Conservation (phyloP, 2,329 filamentous ascomycete genomes). For the Beauveria medogensis region DNA sequence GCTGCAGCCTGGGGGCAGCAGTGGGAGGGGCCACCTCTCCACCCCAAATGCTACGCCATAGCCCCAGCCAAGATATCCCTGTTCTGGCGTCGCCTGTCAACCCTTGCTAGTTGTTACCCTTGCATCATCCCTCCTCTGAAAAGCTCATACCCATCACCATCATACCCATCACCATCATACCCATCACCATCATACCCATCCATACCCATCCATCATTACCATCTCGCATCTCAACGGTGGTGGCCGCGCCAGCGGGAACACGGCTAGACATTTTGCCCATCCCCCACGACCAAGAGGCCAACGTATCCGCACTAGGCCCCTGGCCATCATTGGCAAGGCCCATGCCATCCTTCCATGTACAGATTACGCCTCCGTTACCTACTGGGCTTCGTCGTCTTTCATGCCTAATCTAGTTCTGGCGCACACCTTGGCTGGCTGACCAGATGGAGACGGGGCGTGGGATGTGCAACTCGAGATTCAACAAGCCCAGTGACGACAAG, state of each 20-base stretch:
- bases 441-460: neutral
- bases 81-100: slow-evolving; percentile 7
- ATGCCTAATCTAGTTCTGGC: neutral
- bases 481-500: neutral
- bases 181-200: no score
- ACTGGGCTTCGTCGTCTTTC: neutral
- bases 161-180: no score
- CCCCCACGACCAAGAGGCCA: neutral
- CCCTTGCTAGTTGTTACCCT: slow-evolving; percentile 3
- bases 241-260: slow-evolving; percentile 8
- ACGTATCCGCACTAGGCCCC: neutral
- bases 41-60: neutral
- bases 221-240: slow-evolving; percentile 12
- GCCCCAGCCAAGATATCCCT: slow-evolving; percentile 7
- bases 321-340: slow-evolving; percentile 1
- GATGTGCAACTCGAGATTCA: neutral
- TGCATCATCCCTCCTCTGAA: slow-evolving; percentile 9
- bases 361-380: no score
- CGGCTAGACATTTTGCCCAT: slow-evolving; percentile 2
- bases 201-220: neutral
- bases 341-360: neutral
- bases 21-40: neutral
- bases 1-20: neutral
- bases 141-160: no score
- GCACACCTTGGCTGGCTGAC: neutral